A percentile compares a stretch with the other conserved stretches of the same genome.
These are phyloP conservation scores for Thraustochytrium striatum DNA, from an alignment of 352 stramenopile species.

Conservation along the genomic window DNA sequence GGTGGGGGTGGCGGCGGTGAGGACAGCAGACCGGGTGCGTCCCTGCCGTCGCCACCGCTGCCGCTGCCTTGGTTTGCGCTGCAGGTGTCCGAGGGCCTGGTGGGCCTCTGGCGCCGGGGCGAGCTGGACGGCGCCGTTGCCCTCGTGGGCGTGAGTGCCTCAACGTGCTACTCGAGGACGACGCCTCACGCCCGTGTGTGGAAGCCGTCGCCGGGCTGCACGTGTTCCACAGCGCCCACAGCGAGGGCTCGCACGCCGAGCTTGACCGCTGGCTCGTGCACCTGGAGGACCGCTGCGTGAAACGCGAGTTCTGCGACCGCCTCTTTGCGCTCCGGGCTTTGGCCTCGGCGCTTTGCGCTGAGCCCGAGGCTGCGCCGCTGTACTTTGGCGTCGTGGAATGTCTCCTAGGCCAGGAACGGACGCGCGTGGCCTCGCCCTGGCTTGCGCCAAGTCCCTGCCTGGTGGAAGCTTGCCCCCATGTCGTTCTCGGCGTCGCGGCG, in stretches of 20 bases:
- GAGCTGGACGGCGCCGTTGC: background rate
- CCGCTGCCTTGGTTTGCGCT: constrained; percentile 31
- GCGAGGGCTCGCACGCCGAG: background rate
- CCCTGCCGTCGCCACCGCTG: too few species aligned
- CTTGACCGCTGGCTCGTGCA: constrained; percentile 14
- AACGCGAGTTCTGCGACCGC: background rate
- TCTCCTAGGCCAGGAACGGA: background rate
- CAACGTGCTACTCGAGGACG: background rate
- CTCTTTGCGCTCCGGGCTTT: constrained; percentile 20
- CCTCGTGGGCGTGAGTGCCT: background rate
- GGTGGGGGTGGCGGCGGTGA: background rate
- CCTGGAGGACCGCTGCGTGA: constrained; percentile 1
- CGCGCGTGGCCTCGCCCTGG: background rate
- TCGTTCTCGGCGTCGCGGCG: too few species aligned
- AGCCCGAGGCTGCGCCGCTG: background rate
- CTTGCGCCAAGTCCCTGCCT: background rate
- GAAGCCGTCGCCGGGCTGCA: too few species aligned
- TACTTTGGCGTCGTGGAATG: background rate
- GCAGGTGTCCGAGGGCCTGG: background rate
- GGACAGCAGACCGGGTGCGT: too few species aligned
- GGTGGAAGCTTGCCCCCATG: too few species aligned
- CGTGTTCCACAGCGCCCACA: too few species aligned
- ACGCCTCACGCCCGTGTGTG: background rate
- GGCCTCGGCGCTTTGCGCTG: background rate
- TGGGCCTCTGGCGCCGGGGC: background rate